These are phyloP conservation scores for Ramicandelaber brevisporus DNA, from an alignment of 192 early-diverging fungal genomes.

Conservation along the genomic window DNA sequence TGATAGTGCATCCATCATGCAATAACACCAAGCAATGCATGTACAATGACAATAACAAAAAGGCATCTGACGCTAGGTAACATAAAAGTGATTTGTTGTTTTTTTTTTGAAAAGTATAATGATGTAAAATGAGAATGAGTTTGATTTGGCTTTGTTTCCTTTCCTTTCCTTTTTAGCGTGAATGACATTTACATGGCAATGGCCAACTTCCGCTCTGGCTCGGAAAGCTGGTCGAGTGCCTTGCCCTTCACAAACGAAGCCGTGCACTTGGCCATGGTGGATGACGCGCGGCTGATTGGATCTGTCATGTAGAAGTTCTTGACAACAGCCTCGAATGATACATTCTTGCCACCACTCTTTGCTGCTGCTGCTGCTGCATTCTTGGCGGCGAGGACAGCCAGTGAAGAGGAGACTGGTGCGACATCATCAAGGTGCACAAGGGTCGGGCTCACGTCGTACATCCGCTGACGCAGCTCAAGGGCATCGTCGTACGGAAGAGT, in stretches of 20 bases:
- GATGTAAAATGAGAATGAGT: not conserved
- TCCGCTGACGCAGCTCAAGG: conserved; percentile 50
- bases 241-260: conserved; percentile 7
- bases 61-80: no score
- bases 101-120: not conserved
- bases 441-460: conserved; percentile 64
- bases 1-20: not conserved
- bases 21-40: not conserved
- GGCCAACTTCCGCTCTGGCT: not conserved
- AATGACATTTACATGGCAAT: no score
- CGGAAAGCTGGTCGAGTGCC: not conserved
- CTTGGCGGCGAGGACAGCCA: conserved; percentile 34
- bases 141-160: not conserved
- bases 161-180: no score
- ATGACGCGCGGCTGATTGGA: conserved; percentile 68
- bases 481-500: conserved; percentile 80
- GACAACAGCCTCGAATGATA: conserved; percentile 33
- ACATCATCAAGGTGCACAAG: conserved; percentile 47
- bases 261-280: conserved; percentile 93
- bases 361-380: conserved; percentile 10
- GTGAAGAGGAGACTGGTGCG: conserved; percentile 18
- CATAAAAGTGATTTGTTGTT: no score
- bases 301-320: conserved; percentile 90
- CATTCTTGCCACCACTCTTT: conserved; percentile 7
- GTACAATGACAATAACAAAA: not conserved